Evolutionary conservation across 2,329 filamentous ascomycete species (phyloP).

Genomic region (Diatrype stigma): DNA sequence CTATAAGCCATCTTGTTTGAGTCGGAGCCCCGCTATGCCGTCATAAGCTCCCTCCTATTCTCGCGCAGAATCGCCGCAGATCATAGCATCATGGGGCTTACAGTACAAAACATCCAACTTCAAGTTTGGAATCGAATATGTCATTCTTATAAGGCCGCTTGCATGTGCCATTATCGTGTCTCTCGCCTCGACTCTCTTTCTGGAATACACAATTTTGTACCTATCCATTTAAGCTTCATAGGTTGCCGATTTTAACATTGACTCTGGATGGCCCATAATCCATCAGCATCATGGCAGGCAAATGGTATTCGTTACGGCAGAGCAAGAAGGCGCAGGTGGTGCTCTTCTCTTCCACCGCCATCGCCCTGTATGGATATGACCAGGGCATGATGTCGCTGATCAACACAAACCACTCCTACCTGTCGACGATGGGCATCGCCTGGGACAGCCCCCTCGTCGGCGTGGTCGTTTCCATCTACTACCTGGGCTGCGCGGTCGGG

Average conservation of each 20-base stretch:
- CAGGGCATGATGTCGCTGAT: constrained; percentile 33
- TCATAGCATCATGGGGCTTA: no score
- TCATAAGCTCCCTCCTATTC: not conserved
- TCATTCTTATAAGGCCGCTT: no score
- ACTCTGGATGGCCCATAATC: not conserved
- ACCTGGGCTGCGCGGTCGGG: constrained; percentile 56
- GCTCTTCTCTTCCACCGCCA: constrained; percentile 34
- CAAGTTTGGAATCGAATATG: no score
- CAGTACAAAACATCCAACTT: no score
- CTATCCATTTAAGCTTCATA: no score
- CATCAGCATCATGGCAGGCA: not conserved
- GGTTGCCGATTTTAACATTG: no score
- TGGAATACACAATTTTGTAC: no score
- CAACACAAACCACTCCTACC: constrained; percentile 41
- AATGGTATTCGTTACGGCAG: not conserved
- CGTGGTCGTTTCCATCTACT: constrained; percentile 58
- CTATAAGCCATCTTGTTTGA: not conserved
- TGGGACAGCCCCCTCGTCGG: constrained; percentile 50
- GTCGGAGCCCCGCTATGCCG: not conserved
- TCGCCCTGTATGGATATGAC: constrained; percentile 32
- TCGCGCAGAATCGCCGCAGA: not conserved
- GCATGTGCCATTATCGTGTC: no score
- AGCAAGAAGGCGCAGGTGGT: constrained; percentile 31
- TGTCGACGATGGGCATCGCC: constrained; percentile 52
- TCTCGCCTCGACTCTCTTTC: no score